Evolutionary conservation across 352 stramenopile species (phyloP).

Genomic region (Pilasporangium apinafurcum): DNA sequence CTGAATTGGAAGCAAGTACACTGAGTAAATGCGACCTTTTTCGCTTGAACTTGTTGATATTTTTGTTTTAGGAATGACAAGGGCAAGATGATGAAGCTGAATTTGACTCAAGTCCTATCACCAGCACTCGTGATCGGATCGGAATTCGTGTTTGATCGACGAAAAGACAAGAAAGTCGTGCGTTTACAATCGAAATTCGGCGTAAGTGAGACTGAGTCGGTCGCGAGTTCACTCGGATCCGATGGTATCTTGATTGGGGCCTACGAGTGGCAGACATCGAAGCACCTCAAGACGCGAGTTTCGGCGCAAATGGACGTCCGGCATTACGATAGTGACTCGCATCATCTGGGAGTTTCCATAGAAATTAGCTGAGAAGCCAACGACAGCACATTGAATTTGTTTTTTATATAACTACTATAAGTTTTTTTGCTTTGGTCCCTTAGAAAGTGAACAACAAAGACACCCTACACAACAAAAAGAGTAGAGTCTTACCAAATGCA

Average conservation of each 20-base stretch:
- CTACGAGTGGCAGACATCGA: constrained; percentile 72
- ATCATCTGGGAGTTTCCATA: constrained; percentile 80
- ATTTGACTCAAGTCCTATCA: constrained; percentile 51
- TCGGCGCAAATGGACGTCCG: constrained; percentile 76
- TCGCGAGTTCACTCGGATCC: constrained; percentile 60
- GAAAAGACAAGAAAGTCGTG: constrained; percentile 66
- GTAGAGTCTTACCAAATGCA: not conserved
- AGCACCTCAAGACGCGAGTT: constrained; percentile 68
- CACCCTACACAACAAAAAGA: no score
- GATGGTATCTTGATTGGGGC: constrained; percentile 70
- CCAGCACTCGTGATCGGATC: constrained; percentile 59
- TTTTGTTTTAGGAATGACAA: constrained; percentile 45
- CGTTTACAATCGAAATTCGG: constrained; percentile 47
- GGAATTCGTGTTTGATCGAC: constrained; percentile 50
- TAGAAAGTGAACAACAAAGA: no score
- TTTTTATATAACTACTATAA: constrained; percentile 5
- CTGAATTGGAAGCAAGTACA: not conserved
- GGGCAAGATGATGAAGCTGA: constrained; percentile 45
- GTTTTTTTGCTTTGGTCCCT: no score
- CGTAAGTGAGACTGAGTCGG: constrained; percentile 33
- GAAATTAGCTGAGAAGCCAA: constrained; percentile 46
- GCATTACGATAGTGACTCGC: constrained; percentile 80
- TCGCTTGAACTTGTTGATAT: not conserved
- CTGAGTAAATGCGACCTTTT: not conserved
- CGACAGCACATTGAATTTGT: not conserved